Evolutionary conservation across 441 rosid species (phyloP), one percentile per base, ranked within the genome.

Genomic region (Eutrema salsugineum): DNA sequence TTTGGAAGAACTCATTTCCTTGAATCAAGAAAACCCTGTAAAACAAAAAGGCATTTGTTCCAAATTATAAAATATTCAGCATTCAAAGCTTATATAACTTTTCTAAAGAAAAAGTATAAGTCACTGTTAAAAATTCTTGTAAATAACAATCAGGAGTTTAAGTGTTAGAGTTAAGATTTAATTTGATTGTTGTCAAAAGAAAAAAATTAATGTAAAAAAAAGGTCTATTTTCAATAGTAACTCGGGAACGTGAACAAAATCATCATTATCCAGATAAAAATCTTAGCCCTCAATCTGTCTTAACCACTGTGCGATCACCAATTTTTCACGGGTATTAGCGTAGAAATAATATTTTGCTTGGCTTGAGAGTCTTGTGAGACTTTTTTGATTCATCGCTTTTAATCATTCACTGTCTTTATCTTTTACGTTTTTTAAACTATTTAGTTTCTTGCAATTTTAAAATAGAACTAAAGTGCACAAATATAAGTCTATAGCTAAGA

Each of bases 321-420:
- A 19, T 2, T 11, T 40, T 43, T 53, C 64, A 75, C 44, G 65
- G 51, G 11, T 19, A 28, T 15, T 68, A 40, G 44, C 70, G 64
- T 68, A 55, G 5, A 43, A 54, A 54, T 46, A 46, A 46, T 68
- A 8, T 28, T 63, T 76, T 69, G 54, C 70, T 76, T 69, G 40
- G 71, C 79, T 63, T 47, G 70, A 63, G 59, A 68, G 75, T 46
- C 60, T 55, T 63, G 71, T 56, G 70, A 69, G 71, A 69, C 55
- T 69, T 75, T 75, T 6, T 75, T 46, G 44, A 54, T 62, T 68
- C 53, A 35, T 68, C 35, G 32, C 63, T 55, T 46, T 53, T 9
- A 55, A 68, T 55, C 54, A 63, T 75, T 69, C 28, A 27, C 12
- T 68, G 35, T 33, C 74, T 62, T 63, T 69, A 63, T 35, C 79